phyloP scores from a whole-genome alignment of 1,284 basidiomycete species.

The Fomitopsis pinicola region DNA sequence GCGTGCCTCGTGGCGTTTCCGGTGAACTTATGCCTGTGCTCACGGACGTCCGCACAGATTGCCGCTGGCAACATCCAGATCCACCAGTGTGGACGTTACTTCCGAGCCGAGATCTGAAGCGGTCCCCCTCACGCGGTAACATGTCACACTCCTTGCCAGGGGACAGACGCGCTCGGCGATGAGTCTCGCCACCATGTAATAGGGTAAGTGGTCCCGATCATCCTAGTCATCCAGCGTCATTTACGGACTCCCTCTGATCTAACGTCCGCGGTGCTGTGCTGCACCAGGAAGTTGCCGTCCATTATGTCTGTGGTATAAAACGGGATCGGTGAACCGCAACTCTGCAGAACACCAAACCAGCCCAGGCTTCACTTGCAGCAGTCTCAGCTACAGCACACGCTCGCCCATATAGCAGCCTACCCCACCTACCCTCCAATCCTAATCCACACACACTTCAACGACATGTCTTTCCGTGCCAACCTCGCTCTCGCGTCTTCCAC shows the following conservation, averaged over 20 bases:
- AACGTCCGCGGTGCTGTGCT: background rate
- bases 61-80: background rate
- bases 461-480: background rate
- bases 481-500: conserved; percentile 11
- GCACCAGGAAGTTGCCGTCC: conserved; percentile 2
- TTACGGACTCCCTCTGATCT: conserved; percentile 1
- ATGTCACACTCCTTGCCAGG: background rate
- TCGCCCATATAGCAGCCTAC: conserved; percentile 2
- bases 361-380: background rate
- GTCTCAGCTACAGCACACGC: background rate
- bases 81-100: background rate
- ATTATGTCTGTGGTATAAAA: conserved; percentile 1
- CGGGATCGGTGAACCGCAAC: background rate
- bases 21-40: background rate
- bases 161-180: background rate
- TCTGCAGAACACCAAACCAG: background rate
- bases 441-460: background rate
- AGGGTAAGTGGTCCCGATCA: background rate
- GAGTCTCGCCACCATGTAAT: background rate
- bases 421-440: background rate
- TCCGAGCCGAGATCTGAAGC: background rate
- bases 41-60: background rate
- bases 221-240: background rate
- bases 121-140: background rate
- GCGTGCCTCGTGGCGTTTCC: background rate